A percentile compares a stretch with the other conserved stretches of the same genome.
Conservation (phyloP, 2,329 filamentous ascomycete genomes). For the Microthyrium microscopicum region DNA sequence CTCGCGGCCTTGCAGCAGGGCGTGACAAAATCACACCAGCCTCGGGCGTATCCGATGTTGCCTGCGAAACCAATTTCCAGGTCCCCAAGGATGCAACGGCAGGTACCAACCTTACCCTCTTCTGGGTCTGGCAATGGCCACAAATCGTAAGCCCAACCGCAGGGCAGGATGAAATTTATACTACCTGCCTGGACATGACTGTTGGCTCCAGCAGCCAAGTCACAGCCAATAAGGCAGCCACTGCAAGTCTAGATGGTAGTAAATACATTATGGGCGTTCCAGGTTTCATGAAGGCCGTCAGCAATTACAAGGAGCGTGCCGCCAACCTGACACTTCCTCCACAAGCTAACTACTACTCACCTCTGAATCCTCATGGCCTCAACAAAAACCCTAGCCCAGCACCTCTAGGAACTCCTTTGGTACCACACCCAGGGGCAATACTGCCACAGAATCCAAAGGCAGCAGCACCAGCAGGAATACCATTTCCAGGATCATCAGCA, state of each 20-base stretch:
- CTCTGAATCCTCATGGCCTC: too few relatives aligned
- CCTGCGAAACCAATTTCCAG: constrained; percentile 68
- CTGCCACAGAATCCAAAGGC: too few relatives aligned
- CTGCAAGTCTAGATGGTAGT: constrained; percentile 4
- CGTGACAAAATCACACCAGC: constrained; percentile 65
- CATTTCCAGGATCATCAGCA: neutral
- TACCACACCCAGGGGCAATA: too few relatives aligned
- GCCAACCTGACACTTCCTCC: constrained; percentile 6
- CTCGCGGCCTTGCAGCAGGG: too few relatives aligned
- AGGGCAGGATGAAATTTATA: constrained; percentile 41
- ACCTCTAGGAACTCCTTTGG: too few relatives aligned
- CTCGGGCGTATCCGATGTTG: constrained; percentile 44
- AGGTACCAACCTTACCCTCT: constrained; percentile 60
- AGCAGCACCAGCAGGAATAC: too few relatives aligned
- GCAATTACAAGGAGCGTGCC: constrained; percentile 4
- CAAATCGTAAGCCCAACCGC: constrained; percentile 31
- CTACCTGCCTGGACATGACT: constrained; percentile 39
- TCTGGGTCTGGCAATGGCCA: constrained; percentile 97
- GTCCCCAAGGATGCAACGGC: constrained; percentile 48
- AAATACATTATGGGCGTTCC: constrained; percentile 9
- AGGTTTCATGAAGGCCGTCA: constrained; percentile 1
- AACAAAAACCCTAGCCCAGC: too few relatives aligned
- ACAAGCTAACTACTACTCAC: constrained; percentile 4
- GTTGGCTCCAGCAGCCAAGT: constrained; percentile 22
- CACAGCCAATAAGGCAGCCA: constrained; percentile 18